Conservation (phyloP, 768 basidiomycete species). For the Coprinopsis strossmayeri region DNA sequence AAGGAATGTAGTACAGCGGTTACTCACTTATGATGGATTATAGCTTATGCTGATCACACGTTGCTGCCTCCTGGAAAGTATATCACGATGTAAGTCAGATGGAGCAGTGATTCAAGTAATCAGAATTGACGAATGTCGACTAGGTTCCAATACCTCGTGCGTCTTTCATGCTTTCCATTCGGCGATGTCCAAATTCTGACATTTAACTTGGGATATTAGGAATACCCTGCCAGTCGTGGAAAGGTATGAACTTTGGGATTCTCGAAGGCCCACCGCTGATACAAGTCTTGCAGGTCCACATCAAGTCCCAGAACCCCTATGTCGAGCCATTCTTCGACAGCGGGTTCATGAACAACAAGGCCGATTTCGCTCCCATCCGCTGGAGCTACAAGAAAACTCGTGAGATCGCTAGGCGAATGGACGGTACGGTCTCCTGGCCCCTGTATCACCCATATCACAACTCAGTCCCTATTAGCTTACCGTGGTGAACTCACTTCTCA, state of each 20-base stretch:
- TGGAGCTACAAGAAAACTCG: constrained; percentile 78
- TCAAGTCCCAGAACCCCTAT: constrained; percentile 54
- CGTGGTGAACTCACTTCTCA: constrained; percentile 68
- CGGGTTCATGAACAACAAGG: constrained; percentile 78
- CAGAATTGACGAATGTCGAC: too few relatives aligned
- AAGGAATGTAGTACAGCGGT: background rate
- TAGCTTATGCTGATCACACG: constrained; percentile 64
- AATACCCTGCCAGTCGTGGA: constrained; percentile 70
- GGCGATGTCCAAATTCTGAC: background rate
- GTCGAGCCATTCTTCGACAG: constrained; percentile 59
- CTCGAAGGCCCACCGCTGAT: background rate
- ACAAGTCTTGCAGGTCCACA: constrained; percentile 42
- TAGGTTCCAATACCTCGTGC: too few relatives aligned
- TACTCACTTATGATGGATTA: background rate
- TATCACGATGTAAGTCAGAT: constrained; percentile 46
- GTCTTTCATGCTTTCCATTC: too few relatives aligned
- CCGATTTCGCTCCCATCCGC: constrained; percentile 68
- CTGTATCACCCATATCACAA: background rate
- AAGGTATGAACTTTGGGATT: constrained; percentile 33
- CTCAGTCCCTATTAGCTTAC: constrained; percentile 36
- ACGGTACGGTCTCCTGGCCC: constrained; percentile 31
- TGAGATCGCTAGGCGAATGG: constrained; percentile 67
- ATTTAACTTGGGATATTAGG: constrained; percentile 59
- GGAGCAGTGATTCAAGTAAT: too few relatives aligned
- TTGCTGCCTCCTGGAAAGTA: constrained; percentile 68